phyloP scores from a whole-genome alignment of 2,329 filamentous ascomycete genomes.

The Cladobotryum protrusum region DNA sequence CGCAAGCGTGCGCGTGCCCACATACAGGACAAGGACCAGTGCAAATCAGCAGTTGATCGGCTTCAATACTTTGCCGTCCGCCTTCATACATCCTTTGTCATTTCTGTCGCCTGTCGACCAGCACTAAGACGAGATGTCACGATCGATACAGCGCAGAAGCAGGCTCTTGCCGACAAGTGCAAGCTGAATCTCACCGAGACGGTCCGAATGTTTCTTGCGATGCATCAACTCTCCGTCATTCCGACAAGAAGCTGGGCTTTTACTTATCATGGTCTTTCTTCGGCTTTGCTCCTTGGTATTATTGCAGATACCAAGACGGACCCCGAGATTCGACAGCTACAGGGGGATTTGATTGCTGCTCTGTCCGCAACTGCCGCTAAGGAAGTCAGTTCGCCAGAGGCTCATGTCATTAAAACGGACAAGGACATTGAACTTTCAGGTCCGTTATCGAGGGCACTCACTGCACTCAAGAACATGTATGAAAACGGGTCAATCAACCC shows the following conservation, averaged over 20 bases:
- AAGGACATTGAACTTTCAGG: conserved; percentile 58
- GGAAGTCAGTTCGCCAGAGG: conserved; percentile 42
- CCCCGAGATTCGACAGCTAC: conserved; percentile 55
- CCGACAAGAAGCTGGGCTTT: conserved; percentile 63
- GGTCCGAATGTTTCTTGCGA: conserved; percentile 61
- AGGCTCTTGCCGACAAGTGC: conserved; percentile 50
- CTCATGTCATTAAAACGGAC: conserved; percentile 48
- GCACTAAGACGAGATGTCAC: conserved; percentile 51
- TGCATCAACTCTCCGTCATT: conserved; percentile 62
- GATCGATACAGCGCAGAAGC: conserved; percentile 47
- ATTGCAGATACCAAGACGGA: conserved; percentile 58
- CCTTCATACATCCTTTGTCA: conserved; percentile 59
- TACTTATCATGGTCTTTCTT: conserved; percentile 61
- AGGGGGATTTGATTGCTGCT: conserved; percentile 58
- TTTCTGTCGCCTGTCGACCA: conserved; percentile 59
- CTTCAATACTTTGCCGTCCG: conserved; percentile 58
- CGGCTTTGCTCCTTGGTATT: conserved; percentile 57
- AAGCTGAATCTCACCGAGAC: conserved; percentile 58
- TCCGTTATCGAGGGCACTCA: conserved; percentile 54
- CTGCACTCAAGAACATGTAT: conserved; percentile 59
- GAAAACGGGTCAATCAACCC: conserved; percentile 54
- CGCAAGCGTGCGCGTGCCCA: conserved; percentile 44
- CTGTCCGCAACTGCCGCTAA: conserved; percentile 59
- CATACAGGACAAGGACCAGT: conserved; percentile 54
- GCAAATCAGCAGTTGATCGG: conserved; percentile 56